These are phyloP conservation scores for Fusarium floridanum DNA, from an alignment of 2,329 filamentous ascomycete genomes.

Conservation along the genomic window DNA sequence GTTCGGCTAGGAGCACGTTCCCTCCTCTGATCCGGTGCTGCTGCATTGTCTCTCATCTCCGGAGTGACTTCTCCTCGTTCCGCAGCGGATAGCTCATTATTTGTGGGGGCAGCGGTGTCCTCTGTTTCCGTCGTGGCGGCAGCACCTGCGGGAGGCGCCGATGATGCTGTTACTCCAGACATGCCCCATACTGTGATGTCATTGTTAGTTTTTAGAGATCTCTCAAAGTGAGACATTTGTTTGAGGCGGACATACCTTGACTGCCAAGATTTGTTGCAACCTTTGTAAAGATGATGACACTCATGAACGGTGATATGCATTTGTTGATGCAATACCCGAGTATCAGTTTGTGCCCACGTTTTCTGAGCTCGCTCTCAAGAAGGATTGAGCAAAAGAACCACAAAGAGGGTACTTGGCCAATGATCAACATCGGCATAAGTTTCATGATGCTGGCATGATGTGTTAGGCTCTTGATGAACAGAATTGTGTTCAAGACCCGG, in stretches of 20 bases:
- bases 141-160: constrained; percentile 13
- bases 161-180: constrained; percentile 39
- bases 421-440: constrained; percentile 35
- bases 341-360: constrained; percentile 33
- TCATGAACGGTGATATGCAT: constrained; percentile 37
- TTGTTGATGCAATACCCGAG: constrained; percentile 39
- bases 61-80: constrained; percentile 18
- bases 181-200: constrained; percentile 36
- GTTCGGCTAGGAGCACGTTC: neutral
- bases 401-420: constrained; percentile 27
- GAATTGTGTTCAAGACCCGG: constrained; percentile 48
- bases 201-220: neutral
- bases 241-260: constrained; percentile 20
- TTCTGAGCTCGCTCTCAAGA: constrained; percentile 28
- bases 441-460: constrained; percentile 19
- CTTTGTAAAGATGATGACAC: constrained; percentile 43
- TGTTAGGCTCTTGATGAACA: constrained; percentile 43
- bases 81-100: constrained; percentile 19
- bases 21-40: neutral
- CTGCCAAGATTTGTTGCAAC: constrained; percentile 40
- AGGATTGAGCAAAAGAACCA: constrained; percentile 40
- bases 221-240: neutral
- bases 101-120: fast-evolving
- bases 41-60: neutral
- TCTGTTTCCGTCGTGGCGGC: neutral